Conservation (phyloP, 2,329 filamentous ascomycete species). For the Xylariaceae sp. region DNA sequence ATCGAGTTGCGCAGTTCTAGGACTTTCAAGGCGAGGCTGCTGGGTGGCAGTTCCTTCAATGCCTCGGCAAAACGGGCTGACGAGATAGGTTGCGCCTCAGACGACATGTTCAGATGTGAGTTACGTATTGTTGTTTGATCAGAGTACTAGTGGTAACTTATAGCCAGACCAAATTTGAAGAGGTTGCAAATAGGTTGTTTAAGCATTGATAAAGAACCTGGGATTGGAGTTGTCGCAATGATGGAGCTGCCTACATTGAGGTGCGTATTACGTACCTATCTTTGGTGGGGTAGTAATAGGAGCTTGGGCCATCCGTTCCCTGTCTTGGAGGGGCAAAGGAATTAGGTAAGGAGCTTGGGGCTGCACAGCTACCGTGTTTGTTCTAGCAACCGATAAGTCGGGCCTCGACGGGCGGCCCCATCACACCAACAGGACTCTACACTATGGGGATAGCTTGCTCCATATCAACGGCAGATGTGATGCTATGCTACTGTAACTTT, state of each 20-base stretch:
- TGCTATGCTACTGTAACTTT: too few species aligned
- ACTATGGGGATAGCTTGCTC: too few species aligned
- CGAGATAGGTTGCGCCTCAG: conserved; percentile 65
- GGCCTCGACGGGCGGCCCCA: too few species aligned
- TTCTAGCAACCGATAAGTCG: conserved; percentile 13
- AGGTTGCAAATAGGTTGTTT: neutral
- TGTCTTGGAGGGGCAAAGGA: conserved; percentile 15
- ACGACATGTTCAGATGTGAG: conserved; percentile 59
- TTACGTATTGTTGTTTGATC: neutral
- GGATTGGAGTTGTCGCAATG: conserved; percentile 32
- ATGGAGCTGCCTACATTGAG: conserved; percentile 29
- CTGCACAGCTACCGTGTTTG: too few species aligned
- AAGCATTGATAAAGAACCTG: neutral
- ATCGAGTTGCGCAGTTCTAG: conserved; percentile 78
- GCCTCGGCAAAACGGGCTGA: conserved; percentile 69
- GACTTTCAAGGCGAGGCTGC: conserved; percentile 73
- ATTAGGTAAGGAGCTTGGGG: neutral
- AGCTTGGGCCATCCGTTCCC: conserved; percentile 27
- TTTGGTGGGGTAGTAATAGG: conserved; percentile 21
- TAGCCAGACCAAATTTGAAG: neutral
- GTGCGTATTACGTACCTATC: neutral
- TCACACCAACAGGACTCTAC: too few species aligned
- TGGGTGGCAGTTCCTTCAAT: conserved; percentile 68
- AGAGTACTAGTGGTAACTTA: neutral
- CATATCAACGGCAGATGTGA: too few species aligned